Evolutionary conservation across 257 asterid species (phyloP).

Genomic region (Henckelia pumila): DNA sequence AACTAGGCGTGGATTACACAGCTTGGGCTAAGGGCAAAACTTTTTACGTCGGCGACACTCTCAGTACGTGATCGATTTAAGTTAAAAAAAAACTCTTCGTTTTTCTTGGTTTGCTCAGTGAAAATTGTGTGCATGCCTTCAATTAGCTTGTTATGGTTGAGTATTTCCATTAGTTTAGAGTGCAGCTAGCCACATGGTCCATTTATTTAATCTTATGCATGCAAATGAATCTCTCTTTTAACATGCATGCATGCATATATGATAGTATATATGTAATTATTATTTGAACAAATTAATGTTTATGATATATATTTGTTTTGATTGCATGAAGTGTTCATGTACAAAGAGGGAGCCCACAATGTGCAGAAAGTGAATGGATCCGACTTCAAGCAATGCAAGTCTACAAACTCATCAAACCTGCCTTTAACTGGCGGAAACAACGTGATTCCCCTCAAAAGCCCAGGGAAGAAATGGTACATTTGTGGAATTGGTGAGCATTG

Average conservation of each 20-base stretch:
- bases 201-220: too few species aligned
- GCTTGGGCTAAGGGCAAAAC: constrained; percentile 31
- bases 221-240: too few species aligned
- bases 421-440: constrained; percentile 28
- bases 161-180: too few species aligned
- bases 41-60: constrained; percentile 31
- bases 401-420: not conserved
- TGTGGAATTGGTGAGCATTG: constrained; percentile 36
- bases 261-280: too few species aligned
- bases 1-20: constrained; percentile 27
- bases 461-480: constrained; percentile 47
- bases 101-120: not conserved
- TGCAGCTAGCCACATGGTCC: too few species aligned
- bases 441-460: constrained; percentile 20
- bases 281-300: too few species aligned
- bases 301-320: too few species aligned
- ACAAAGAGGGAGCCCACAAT: constrained; percentile 34
- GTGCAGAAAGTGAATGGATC: constrained; percentile 28
- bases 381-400: constrained; percentile 29
- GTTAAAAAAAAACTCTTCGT: not conserved
- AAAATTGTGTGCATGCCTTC: not conserved
- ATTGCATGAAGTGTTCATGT: constrained; percentile 42
- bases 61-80: constrained; percentile 22
- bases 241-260: too few species aligned
- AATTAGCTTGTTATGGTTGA: too few species aligned